phyloP scores from a whole-genome alignment of 2,329 filamentous ascomycete species.

The Myriosclerotinia curreyana region DNA sequence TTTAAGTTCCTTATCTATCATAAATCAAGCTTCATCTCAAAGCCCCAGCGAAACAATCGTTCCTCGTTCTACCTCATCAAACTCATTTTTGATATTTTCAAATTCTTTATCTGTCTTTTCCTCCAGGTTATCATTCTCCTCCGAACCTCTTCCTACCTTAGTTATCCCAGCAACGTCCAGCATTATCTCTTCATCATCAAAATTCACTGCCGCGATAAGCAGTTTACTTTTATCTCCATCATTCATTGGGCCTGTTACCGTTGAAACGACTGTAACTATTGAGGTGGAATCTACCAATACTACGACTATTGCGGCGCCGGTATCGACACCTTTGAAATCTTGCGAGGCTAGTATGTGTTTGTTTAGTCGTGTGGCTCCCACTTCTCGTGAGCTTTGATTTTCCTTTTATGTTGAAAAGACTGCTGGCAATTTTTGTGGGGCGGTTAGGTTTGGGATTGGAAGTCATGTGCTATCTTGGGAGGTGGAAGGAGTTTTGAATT shows the following conservation, averaged over 20 bases:
- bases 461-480: background rate
- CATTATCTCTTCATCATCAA: background rate
- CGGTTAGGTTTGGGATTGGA: rapidly evolving
- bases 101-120: background rate
- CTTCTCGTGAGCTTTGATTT: constrained; percentile 17
- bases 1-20: too few relatives aligned
- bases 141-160: background rate
- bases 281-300: background rate
- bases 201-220: background rate
- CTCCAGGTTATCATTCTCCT: background rate
- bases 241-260: background rate
- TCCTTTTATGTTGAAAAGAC: too few relatives aligned
- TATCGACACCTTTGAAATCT: background rate
- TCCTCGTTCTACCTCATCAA: too few relatives aligned
- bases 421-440: background rate
- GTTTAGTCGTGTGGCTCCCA: constrained; percentile 13
- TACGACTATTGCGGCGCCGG: too few relatives aligned
- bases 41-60: too few relatives aligned
- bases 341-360: constrained; percentile 12
- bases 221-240: background rate
- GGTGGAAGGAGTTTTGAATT: background rate
- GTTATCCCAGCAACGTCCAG: background rate
- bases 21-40: too few relatives aligned
- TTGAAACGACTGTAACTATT: too few relatives aligned
- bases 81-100: too few relatives aligned